A percentile compares a stretch with the other conserved stretches of the same genome.
Conservation (phyloP, 257 asterid genomes). For the Parsonsia alboflavescens region DNA sequence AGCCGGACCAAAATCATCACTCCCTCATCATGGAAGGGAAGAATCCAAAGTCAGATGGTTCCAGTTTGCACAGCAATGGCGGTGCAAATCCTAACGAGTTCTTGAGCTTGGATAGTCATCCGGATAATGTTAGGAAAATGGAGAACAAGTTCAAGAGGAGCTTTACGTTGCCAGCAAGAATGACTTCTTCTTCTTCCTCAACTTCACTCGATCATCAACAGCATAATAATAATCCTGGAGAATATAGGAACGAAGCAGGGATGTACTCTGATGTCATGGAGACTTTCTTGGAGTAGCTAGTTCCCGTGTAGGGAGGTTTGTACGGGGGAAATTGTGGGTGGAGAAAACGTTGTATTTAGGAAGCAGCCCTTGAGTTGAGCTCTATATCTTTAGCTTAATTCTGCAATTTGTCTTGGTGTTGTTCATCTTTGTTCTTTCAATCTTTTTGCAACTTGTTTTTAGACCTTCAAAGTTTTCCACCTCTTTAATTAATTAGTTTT, state of each 20-base stretch:
- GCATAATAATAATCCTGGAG: slow-evolving; percentile 43
- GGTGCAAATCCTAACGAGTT: slow-evolving; percentile 45
- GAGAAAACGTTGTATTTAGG: slow-evolving; percentile 33
- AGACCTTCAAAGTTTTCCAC: slow-evolving; percentile 2
- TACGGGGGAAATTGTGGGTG: slow-evolving; percentile 12
- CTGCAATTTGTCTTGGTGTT: slow-evolving; percentile 23
- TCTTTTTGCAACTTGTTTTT: slow-evolving; percentile 10
- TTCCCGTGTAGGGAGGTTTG: slow-evolving; percentile 1
- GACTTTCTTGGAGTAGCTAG: slow-evolving; percentile 79
- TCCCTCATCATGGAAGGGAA: slow-evolving; percentile 20
- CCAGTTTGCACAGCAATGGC: slow-evolving; percentile 31
- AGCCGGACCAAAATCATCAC: slow-evolving; percentile 28
- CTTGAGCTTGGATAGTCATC: slow-evolving; percentile 74
- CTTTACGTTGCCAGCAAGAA: slow-evolving; percentile 78
- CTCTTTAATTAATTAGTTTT: not conserved
- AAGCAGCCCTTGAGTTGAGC: slow-evolving; percentile 23
- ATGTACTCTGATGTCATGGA: slow-evolving; percentile 91
- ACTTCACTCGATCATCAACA: slow-evolving; percentile 59
- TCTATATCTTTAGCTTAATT: slow-evolving; percentile 10
- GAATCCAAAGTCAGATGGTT: slow-evolving; percentile 27
- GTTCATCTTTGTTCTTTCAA: slow-evolving; percentile 28
- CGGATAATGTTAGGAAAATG: slow-evolving; percentile 41
- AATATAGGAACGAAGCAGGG: slow-evolving; percentile 62
- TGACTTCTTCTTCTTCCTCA: slow-evolving; percentile 74
- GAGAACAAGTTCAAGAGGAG: slow-evolving; percentile 79